Percentiles rank a stretch among this genome's conserved stretches.
phyloP scores from a whole-genome alignment of 2,329 filamentous ascomycete genomes.

The Cercospora nicotianae region DNA sequence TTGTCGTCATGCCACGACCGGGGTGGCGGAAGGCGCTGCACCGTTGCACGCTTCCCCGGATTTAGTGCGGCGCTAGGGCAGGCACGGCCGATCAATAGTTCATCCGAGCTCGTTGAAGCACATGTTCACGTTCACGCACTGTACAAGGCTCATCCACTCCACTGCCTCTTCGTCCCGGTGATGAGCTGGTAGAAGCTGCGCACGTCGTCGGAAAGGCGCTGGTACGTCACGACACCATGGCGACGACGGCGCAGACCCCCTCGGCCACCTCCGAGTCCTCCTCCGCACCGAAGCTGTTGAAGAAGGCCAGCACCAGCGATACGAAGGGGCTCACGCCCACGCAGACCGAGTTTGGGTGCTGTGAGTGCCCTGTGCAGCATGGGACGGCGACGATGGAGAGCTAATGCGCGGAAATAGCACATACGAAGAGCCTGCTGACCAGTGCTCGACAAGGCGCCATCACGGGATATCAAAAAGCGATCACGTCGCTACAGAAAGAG shows the following conservation, averaged over 20 bases:
- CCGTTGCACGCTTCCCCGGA: slow-evolving; percentile 5
- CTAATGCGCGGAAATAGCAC: slow-evolving; percentile 57
- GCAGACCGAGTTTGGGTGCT: slow-evolving; percentile 26
- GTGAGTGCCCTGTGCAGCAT: slow-evolving; percentile 16
- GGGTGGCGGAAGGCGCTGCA: slow-evolving; percentile 4
- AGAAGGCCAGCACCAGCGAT: slow-evolving; percentile 34
- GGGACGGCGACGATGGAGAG: background rate
- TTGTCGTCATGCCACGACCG: slow-evolving; percentile 5
- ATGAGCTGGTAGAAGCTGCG: background rate
- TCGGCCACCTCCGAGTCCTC: slow-evolving; percentile 41
- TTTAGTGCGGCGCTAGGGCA: slow-evolving; percentile 4
- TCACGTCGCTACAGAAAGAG: slow-evolving; percentile 70
- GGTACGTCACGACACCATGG: slow-evolving; percentile 7
- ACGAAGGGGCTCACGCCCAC: slow-evolving; percentile 43
- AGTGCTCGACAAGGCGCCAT: slow-evolving; percentile 68
- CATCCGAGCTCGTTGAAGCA: background rate
- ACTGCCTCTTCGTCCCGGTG: background rate
- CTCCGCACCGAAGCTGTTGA: slow-evolving; percentile 42
- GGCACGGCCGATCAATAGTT: slow-evolving; percentile 7
- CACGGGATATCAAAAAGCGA: slow-evolving; percentile 69
- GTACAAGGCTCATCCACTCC: background rate
- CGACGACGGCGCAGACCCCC: slow-evolving; percentile 42
- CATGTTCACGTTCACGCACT: background rate
- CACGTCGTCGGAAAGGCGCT: background rate
- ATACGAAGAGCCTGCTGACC: slow-evolving; percentile 68